Evolutionary conservation across 1,139 yeast species (phyloP).

Genomic region (Geotrichum candidum): DNA sequence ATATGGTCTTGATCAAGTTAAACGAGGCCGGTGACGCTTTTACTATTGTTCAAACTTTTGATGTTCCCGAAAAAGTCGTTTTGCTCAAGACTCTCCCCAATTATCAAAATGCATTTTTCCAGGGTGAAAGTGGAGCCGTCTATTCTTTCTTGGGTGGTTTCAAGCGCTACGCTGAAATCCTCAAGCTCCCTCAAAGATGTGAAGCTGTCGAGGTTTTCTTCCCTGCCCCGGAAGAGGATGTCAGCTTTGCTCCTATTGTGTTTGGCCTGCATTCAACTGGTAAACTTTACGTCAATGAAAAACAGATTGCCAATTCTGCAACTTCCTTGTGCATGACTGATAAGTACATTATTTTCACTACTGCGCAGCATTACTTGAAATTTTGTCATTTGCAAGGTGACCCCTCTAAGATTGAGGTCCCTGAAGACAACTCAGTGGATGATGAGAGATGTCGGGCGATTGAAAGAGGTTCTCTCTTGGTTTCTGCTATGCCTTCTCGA

Average conservation of each 20-base stretch:
- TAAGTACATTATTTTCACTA: conserved; percentile 71
- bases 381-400: conserved; percentile 64
- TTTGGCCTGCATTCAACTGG: conserved; percentile 70
- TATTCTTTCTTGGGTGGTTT: conserved; percentile 35
- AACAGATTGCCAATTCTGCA: conserved; percentile 65
- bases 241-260: conserved; percentile 39
- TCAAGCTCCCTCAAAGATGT: conserved; percentile 65
- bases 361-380: conserved; percentile 79
- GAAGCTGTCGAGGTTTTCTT: conserved; percentile 43
- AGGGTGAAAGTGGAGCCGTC: conserved; percentile 61
- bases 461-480: conserved; percentile 83
- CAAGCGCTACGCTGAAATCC: conserved; percentile 33
- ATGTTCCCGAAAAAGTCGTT: conserved; percentile 46
- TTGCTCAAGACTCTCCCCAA: conserved; percentile 53
- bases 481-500: conserved; percentile 75
- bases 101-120: conserved; percentile 48
- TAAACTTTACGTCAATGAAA: conserved; percentile 59
- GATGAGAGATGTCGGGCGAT: conserved; percentile 86
- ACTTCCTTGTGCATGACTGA: conserved; percentile 77
- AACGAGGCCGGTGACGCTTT: conserved; percentile 9
- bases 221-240: conserved; percentile 20
- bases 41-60: conserved; percentile 15
- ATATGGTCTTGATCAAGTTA: conserved; percentile 19
- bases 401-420: conserved; percentile 30
- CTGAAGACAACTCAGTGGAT: conserved; percentile 34